These are phyloP conservation scores for Solanum acaule DNA, from an alignment of 257 asterid species.

Conservation along the genomic window DNA sequence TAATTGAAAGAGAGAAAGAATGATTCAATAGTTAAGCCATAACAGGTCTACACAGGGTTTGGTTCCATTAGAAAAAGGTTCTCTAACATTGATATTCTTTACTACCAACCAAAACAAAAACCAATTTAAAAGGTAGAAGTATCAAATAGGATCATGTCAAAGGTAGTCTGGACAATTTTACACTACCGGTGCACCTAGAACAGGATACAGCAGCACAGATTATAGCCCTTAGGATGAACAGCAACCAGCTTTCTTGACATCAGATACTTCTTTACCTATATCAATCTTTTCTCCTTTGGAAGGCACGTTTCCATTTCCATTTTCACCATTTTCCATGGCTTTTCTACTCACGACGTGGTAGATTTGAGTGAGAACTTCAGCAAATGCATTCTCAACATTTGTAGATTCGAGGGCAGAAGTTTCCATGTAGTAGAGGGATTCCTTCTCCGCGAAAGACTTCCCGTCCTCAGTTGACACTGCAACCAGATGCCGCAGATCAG, in stretches of 20 bases:
- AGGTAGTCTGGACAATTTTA: background rate
- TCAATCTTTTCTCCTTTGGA: conserved; percentile 72
- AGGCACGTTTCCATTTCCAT: conserved; percentile 39
- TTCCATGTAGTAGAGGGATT: conserved; percentile 80
- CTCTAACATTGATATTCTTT: background rate
- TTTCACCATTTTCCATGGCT: conserved; percentile 52
- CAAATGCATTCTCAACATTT: conserved; percentile 65
- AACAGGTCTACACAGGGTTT: background rate
- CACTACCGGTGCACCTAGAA: background rate
- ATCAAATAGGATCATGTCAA: background rate
- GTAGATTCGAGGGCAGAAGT: conserved; percentile 78
- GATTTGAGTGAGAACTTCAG: conserved; percentile 72
- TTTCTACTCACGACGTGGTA: conserved; percentile 61
- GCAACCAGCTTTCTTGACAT: conserved; percentile 58
- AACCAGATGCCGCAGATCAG: conserved; percentile 80
- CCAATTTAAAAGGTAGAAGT: background rate
- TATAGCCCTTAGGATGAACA: conserved; percentile 25
- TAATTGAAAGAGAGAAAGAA: background rate
- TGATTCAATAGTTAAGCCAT: background rate
- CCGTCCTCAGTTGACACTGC: conserved; percentile 73
- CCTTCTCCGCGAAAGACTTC: conserved; percentile 65
- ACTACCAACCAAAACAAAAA: background rate
- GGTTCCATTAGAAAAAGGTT: background rate
- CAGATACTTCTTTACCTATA: conserved; percentile 61
- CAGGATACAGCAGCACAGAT: background rate